phyloP scores from a whole-genome alignment of 2,329 filamentous ascomycete genomes.

The Thermothelomyces thermophilus region DNA sequence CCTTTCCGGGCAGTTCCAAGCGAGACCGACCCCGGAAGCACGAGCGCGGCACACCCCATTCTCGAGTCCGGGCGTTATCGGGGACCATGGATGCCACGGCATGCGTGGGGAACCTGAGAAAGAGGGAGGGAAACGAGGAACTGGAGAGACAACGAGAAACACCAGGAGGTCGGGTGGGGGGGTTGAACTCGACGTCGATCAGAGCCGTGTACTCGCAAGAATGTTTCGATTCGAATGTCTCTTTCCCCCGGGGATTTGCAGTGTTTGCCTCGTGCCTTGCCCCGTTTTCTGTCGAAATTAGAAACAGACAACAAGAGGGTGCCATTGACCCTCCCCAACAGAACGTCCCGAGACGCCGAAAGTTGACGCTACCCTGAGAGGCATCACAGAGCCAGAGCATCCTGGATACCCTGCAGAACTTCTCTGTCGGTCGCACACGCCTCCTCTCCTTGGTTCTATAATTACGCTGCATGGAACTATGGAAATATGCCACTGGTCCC shows the following conservation, averaged over 20 bases:
- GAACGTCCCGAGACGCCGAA: background rate
- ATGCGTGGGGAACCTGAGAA: background rate
- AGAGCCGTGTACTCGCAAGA: too few species aligned
- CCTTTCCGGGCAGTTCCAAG: background rate
- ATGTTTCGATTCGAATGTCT: too few species aligned
- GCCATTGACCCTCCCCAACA: background rate
- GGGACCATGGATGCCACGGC: background rate
- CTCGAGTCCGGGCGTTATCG: background rate
- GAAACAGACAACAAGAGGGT: background rate
- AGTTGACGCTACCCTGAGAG: slow-evolving; percentile 11
- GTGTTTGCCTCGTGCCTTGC: too few species aligned
- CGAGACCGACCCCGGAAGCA: background rate
- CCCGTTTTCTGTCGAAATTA: background rate
- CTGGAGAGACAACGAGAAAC: slow-evolving; percentile 7
- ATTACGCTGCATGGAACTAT: too few species aligned
- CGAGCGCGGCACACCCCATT: slow-evolving; percentile 3
- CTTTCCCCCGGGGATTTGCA: too few species aligned
- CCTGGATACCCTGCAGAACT: background rate
- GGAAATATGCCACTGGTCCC: too few species aligned
- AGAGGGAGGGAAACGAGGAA: slow-evolving; percentile 1
- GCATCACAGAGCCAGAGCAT: background rate
- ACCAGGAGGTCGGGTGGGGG: background rate
- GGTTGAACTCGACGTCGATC: slow-evolving; percentile 6
- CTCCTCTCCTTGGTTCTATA: background rate
- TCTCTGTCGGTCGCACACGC: background rate